Base-by-base conservation (phyloP, 495 filamentous ascomycete species). In the Podospora appendiculata region DNA sequence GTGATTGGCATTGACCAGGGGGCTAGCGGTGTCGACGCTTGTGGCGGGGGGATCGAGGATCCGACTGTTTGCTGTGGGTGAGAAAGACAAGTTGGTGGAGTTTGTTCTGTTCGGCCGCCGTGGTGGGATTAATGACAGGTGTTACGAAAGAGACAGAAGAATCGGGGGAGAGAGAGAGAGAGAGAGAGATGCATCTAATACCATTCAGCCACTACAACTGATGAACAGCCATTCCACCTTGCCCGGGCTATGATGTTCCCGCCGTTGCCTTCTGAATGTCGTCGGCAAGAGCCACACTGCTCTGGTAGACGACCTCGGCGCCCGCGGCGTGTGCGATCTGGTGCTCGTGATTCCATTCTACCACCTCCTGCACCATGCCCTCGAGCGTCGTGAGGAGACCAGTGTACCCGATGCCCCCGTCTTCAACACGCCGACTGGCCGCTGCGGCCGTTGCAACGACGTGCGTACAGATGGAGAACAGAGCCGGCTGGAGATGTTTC, bases 381-480 rank as follows among this genome's bases (percentile, higher is more conserved):
- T 81, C 72, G 8, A 81, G 53, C 8, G 77, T 81, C 0, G 70
- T 78, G 17, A 82, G 35, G 0, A 78, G 69, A 1, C 76, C 67
- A 0, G 57, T 48, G 58, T 80, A 82, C 6, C 77, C 80, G 19
- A 83, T 47, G 1, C 78, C 78, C 5, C 79, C 79, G 16, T 66
- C 40, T 16, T 64, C 63, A 1, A 77, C 72, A 1, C 68, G 53
- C 58, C 65, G 66, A 32, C 68, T 60, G 4, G 70, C 74, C 8
- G 69, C 68, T 0, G 64, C 62, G 54, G 81, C 74, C 32, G 75
- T 73, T 4, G 69, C 74, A 45, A 80, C 59, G 5, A 77, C 59
- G 51, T 77, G 76, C 16, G 71, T 75, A n/a, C 72, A 70, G 41
- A 83, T 77, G 10, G 67, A 67, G 41, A 82, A 78, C 13, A 81